phyloP scores from a whole-genome alignment of 2,329 filamentous ascomycete species.

The Rutstroemia sp. region DNA sequence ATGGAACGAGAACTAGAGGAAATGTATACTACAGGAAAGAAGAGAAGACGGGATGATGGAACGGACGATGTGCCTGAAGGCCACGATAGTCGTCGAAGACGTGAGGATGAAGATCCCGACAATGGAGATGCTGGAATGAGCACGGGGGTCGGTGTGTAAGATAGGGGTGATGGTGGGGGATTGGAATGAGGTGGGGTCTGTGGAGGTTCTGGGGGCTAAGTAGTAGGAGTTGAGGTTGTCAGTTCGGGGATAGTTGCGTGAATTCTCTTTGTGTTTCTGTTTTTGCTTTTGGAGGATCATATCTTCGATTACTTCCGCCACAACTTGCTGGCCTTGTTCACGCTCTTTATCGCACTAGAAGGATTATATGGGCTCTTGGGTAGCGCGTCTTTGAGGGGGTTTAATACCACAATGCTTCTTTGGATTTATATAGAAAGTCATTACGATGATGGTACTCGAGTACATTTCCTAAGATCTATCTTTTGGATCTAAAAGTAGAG shows the following conservation, averaged over 20 bases:
- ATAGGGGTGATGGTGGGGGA: too few relatives aligned
- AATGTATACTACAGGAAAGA: not conserved
- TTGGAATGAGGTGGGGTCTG: too few relatives aligned
- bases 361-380: not conserved
- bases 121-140: too few relatives aligned
- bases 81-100: not conserved
- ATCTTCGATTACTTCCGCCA: too few relatives aligned
- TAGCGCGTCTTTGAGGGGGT: not conserved
- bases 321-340: not conserved
- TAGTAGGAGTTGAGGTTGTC: too few relatives aligned
- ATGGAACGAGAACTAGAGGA: conserved; percentile 1
- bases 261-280: not conserved
- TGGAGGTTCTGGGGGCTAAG: too few relatives aligned
- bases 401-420: not conserved
- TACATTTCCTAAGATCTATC: not conserved
- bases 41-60: not conserved
- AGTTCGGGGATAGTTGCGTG: too few relatives aligned
- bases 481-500: too few relatives aligned
- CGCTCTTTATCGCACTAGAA: not conserved
- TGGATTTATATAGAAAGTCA: not conserved
- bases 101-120: too few relatives aligned
- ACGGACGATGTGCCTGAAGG: not conserved
- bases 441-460: not conserved
- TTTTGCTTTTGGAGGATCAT: too few relatives aligned
- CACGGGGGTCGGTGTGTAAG: not conserved